Evolutionary conservation across 306 rosid species (phyloP).

Genomic region (Vicia sativa): DNA sequence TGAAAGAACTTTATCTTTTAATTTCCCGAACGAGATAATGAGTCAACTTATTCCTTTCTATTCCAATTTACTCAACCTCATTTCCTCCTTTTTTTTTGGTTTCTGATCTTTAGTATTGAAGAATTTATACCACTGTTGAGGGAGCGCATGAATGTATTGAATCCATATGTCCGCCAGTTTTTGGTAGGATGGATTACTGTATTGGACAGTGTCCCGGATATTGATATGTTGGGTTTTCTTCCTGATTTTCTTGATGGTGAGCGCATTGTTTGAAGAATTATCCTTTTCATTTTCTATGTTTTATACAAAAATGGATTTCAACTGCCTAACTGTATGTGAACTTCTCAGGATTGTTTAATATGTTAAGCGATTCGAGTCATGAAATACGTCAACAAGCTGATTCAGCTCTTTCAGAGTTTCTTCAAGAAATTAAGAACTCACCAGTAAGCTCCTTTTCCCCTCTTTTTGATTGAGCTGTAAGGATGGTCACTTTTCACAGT

Average conservation of each 20-base stretch:
- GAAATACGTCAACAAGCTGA: conserved; percentile 99
- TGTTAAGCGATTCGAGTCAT: conserved; percentile 96
- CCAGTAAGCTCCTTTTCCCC: conserved; percentile 73
- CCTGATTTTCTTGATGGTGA: conserved; percentile 94
- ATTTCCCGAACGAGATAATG: conserved; percentile 8
- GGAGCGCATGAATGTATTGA: conserved; percentile 99
- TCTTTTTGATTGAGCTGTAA: conserved; percentile 45
- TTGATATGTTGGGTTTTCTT: conserved; percentile 98
- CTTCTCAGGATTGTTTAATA: conserved; percentile 88
- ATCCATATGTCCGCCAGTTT: conserved; percentile 98
- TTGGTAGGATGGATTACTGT: conserved; percentile 99
- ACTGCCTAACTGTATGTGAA: conserved; percentile 35
- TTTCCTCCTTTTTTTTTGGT: conserved; percentile 35
- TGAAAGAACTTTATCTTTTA: conserved; percentile 29
- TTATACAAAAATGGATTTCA: conserved; percentile 29
- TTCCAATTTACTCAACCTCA: conserved; percentile 22
- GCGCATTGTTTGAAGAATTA: conserved; percentile 17
- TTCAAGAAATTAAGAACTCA: conserved; percentile 97
- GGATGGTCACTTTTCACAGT: conserved; percentile 38
- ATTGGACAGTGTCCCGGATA: conserved; percentile 95
- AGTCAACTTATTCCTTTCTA: not conserved
- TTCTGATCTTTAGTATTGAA: conserved; percentile 69
- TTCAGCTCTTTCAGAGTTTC: conserved; percentile 98
- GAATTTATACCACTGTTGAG: conserved; percentile 95
- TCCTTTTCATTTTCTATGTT: conserved; percentile 18